Conservation (phyloP, 345 rosid species). For the Gossypium arboreum region DNA sequence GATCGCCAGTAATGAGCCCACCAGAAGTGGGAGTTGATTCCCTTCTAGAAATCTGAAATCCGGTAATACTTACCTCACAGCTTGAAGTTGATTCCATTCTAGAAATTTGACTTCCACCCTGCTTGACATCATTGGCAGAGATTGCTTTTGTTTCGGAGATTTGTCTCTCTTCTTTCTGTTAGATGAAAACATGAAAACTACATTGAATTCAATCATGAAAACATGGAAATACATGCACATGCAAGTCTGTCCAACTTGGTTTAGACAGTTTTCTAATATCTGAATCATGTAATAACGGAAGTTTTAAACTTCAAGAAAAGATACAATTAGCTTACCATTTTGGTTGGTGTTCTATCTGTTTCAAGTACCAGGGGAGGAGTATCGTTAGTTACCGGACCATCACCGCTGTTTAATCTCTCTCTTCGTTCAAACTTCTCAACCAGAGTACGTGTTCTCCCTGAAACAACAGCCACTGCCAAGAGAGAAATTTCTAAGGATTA, state of each 20-base stretch:
- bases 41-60: neutral
- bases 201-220: neutral
- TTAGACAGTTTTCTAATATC: neutral
- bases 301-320: neutral
- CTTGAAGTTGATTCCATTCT: neutral
- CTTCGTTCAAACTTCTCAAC: slow-evolving; percentile 91
- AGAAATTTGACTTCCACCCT: slow-evolving; percentile 1
- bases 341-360: slow-evolving; percentile 19
- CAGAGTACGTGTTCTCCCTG: slow-evolving; percentile 84
- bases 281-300: slow-evolving; percentile 17
- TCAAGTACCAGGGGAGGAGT: slow-evolving; percentile 13
- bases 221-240: neutral
- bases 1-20: neutral
- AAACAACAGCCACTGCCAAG: slow-evolving; percentile 81
- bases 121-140: slow-evolving; percentile 33
- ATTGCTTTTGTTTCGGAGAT: slow-evolving; percentile 44
- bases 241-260: neutral
- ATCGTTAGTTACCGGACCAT: slow-evolving; percentile 26
- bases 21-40: slow-evolving; percentile 6
- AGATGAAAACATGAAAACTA: slow-evolving; percentile 13
- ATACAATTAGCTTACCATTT: slow-evolving; percentile 21
- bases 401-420: slow-evolving; percentile 39
- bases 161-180: slow-evolving; percentile 63
- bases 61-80: neutral
- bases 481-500: slow-evolving; percentile 25